These are phyloP conservation scores for Citrus medica DNA, from an alignment of 345 rosid genomes.

Conservation along the genomic window DNA sequence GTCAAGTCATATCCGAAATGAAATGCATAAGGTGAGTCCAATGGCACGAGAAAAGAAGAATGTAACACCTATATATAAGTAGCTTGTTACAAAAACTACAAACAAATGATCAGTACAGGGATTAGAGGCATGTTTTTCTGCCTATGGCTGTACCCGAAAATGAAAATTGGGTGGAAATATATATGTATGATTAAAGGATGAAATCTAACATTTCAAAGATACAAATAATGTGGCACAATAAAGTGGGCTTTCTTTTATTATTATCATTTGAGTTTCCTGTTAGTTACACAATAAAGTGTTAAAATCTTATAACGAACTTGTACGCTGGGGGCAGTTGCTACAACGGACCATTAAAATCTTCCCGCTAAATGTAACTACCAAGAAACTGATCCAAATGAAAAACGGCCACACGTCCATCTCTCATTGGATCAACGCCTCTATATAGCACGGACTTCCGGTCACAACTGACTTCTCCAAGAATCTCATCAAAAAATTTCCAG, in stretches of 20 bases:
- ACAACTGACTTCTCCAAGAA: not conserved
- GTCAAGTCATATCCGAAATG: constrained; percentile 1
- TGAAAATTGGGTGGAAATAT: not conserved
- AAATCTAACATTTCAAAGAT: not conserved
- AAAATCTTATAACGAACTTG: not conserved
- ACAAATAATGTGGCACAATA: not conserved
- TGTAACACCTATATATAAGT: not conserved
- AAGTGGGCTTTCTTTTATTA: too few species aligned
- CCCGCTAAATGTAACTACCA: constrained; percentile 1
- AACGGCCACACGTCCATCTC: not conserved
- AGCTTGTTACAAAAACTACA: not conserved
- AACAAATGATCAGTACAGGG: constrained; percentile 26
- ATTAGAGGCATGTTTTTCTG: constrained; percentile 72
- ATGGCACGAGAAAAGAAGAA: not conserved
- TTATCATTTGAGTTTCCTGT: too few species aligned
- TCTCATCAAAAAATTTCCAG: not conserved
- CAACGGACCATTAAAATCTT: not conserved
- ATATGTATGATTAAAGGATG: not conserved
- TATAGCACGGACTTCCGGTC: not conserved
- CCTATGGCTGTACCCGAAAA: constrained; percentile 83
- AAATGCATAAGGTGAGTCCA: not conserved
- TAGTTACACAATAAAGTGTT: too few species aligned
- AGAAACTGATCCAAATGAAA: not conserved
- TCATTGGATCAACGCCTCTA: not conserved
- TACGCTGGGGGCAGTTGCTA: not conserved